Evolutionary conservation across 202 grass and related monocot genomes (phyloP), one percentile per base, ranked within the genome.

Genomic region (Schoenoplectus tabernaemontani): DNA sequence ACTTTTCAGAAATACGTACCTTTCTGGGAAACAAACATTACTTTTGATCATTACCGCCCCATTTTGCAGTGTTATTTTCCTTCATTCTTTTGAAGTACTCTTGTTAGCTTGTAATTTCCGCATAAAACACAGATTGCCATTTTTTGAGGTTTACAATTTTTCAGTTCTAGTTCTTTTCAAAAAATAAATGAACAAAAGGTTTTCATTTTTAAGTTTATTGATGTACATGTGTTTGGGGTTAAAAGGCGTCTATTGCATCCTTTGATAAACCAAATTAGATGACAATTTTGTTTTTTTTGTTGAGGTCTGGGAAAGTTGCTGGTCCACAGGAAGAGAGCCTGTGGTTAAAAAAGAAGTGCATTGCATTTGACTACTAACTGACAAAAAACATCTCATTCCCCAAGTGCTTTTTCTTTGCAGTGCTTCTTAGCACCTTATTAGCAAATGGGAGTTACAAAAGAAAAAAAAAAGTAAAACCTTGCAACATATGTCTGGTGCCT

Each of bases 341-440:
- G 50, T 78, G 85, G 34, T 89, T 81, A 73, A 91, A 88, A 86
- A 88, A 65, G 78, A 80, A 48, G 78, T 80, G 78, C 76, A 43
- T 67, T 86, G 77, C 33, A 83, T 84, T 88, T 90, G 86, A 90
- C 84, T 91, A 91, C 79, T 64, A 67, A 43, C 78, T 83, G 89
- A 86, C 81, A 67, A 84, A 89, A 87, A 84, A 47, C 82, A 53
- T 44, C 79, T 36, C 85, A 88, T 84, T 61, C 41, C 19, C 36
- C 23, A 78, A 56, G 24, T 85, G 84, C 28, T 76, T 86, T 72
- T 16, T 34, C 82, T 78, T 78, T 85, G 53, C 85, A 79, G 26
- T 75, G 28, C 46, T 53, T 51, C 26, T 37, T 37, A 20, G 16
- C 42, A 22, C 43, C 69, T 73, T 42, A 1, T 28, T 68, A 70